Conservation (phyloP, 805 yeast species). For the Clavispora asparagi region DNA sequence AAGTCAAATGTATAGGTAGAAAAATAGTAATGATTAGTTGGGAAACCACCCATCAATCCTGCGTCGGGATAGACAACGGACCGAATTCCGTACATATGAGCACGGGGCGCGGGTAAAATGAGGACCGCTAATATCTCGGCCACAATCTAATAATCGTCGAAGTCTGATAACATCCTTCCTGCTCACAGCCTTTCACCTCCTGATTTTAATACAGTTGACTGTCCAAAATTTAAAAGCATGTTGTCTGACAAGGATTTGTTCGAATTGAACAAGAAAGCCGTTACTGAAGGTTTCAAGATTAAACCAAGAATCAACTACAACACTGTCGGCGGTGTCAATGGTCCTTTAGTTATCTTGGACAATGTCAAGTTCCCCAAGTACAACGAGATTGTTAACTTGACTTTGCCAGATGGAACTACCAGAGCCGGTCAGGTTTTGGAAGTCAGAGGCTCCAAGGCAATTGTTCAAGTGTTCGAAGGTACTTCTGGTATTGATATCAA, state of each 20-base stretch:
- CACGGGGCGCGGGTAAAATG: conserved; percentile 4
- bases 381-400: conserved; percentile 94
- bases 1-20: conserved; percentile 20
- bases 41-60: not conserved
- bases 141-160: conserved; percentile 11
- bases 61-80: not conserved
- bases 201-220: not conserved
- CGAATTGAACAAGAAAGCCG: conserved; percentile 88
- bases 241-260: conserved; percentile 42
- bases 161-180: conserved; percentile 2
- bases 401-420: conserved; percentile 89
- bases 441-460: conserved; percentile 94
- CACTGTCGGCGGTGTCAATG: conserved; percentile 97
- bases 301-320: conserved; percentile 90
- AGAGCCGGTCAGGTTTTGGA: conserved; percentile 99
- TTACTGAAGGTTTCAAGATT: conserved; percentile 82
- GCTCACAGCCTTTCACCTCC: conserved; percentile 1
- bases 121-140: conserved; percentile 2
- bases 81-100: conserved; percentile 3
- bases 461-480: conserved; percentile 99
- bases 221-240: conserved; percentile 15
- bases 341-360: conserved; percentile 80
- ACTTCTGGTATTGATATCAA: conserved; percentile 98
- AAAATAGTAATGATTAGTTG: not conserved
- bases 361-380: conserved; percentile 57